Evolutionary conservation across 2,329 filamentous ascomycete species (phyloP), one percentile per base, ranked within the genome.

Genomic region (Neonectria ditissima): DNA sequence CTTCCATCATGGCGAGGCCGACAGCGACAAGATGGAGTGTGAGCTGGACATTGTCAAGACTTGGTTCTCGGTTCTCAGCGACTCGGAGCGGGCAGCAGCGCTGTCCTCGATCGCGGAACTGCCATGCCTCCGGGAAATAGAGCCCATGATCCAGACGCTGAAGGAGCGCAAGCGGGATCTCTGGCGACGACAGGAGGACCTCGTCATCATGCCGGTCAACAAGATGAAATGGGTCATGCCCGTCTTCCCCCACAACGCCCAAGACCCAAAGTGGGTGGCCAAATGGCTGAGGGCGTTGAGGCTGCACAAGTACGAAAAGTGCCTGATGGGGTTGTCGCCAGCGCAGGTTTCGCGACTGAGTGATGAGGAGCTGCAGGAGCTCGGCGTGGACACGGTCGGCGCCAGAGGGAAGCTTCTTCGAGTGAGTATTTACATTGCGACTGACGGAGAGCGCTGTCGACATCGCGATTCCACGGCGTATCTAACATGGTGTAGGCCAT

Each of bases 251-350:
- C 62, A 62, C 47, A 63, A 52, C 54, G 68, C 71, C 1, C 63
- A 69, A 22, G 71, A 73, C n/a, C 67, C 71, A 39, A 66, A 67
- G 34, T 73, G 71, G 71, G 62, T 68, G 9, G 53, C 68, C 10
- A 73, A 73, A 62, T 73, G 71, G 71, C 62, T 73, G 37, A 67
- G 69, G 57, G 68, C 71, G 44, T 52, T 73, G 57, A 72, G 71
- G 37, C 53, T 73, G 24, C 71, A 73, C 60, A 73, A 73, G 28
- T 72, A 73, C 39, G 71, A 73, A 41, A 65, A 59, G 44, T 73
- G 70, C 34, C 37, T 73, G 18, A 26, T 59, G 16, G 71, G 71
- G 11, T 44, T 73, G 62, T 70, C 71, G 24, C 71, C 71, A 28
- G 48, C 64, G 11, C 66, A 73, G 30, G 68, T 73, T 44, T 39